Conservation (phyloP, 75 land plant species). For the Pinus tabuliformis region DNA sequence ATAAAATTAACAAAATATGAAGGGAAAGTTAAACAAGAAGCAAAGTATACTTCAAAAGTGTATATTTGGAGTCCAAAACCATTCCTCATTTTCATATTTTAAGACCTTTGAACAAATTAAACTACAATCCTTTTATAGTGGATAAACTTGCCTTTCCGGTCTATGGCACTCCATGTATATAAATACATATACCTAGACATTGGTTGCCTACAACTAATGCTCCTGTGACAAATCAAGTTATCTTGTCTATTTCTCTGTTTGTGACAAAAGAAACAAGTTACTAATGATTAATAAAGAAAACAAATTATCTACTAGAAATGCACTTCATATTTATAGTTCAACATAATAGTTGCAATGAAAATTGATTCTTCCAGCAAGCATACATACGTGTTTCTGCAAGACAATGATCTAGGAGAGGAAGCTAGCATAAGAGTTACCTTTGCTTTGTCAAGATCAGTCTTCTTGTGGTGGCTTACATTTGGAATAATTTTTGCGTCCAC, state of each 20-base stretch:
- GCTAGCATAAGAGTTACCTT: slow-evolving; percentile 73
- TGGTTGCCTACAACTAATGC: slow-evolving; percentile 73
- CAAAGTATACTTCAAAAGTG: neutral
- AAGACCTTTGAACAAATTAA: neutral
- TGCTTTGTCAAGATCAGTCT: slow-evolving; percentile 82
- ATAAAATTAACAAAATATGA: neutral
- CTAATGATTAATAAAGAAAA: neutral
- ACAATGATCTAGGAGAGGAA: slow-evolving; percentile 74
- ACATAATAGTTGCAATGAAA: neutral
- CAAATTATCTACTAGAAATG: neutral
- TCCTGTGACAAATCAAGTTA: slow-evolving; percentile 82
- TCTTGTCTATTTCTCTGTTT: slow-evolving; percentile 86
- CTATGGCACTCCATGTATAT: slow-evolving; percentile 98
- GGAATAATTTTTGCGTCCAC: slow-evolving; percentile 76
- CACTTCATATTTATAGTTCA: neutral
- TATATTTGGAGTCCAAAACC: neutral
- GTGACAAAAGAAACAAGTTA: neutral
- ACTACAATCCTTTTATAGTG: neutral
- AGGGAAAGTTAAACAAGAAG: neutral
- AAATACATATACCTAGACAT: slow-evolving; percentile 91
- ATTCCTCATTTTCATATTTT: neutral
- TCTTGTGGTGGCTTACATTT: slow-evolving; percentile 51
- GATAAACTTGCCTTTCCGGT: slow-evolving; percentile 80
- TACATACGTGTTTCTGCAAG: slow-evolving; percentile 84
- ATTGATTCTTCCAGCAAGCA: neutral